Base-by-base conservation (phyloP, 73 alveolate genomes). In the Paramecium sonneborni region DNA sequence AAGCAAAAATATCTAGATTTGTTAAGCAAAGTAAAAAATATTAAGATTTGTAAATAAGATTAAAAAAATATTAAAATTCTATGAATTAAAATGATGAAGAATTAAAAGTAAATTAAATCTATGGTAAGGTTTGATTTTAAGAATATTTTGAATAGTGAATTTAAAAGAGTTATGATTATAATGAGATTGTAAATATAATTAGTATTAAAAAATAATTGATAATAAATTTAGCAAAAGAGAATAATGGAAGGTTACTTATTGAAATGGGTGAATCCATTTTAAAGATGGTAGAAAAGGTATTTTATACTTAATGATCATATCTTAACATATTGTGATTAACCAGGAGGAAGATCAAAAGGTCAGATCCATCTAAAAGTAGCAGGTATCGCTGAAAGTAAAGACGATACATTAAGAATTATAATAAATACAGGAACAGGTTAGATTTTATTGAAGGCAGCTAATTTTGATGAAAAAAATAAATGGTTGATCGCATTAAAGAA, bases 251-350 rank as follows among this genome's bases (percentile, higher is more conserved):
- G 96, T n/a, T 79, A 76, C 43, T 44, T 93, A 26, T 37, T 35
- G 12, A 93, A 93, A 46, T 93, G 91, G 86, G 85, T 92, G n/a
- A 92, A 93, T 62, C 58, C 86, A 38, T 76, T 93, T 26, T 72
- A 56, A 30, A 91, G 98, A 7, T 92, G 96, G 96, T 58, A 93
- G 44, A 86, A 92, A 28, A 85, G 96, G 14, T 93, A 92, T 56
- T 91, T 92, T 57, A 84, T 92, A 23, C 76, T 93, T 37, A 43
- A 88, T 56, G 93, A 93, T 28, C 91, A 92, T 70, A 88, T 84
- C 20, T 41, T 93, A 20, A 82, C 62, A 1, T 93, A 93, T 39
- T 93, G 93, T 34, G 93, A 91, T 46, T 46, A 84, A 20, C 28
- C 84, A 58, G 95, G 94, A 37, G 56, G 93, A 6, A 52, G 72